Base-by-base conservation (phyloP, 2,329 filamentous ascomycete species). In the Clarireedia monteithiana region DNA sequence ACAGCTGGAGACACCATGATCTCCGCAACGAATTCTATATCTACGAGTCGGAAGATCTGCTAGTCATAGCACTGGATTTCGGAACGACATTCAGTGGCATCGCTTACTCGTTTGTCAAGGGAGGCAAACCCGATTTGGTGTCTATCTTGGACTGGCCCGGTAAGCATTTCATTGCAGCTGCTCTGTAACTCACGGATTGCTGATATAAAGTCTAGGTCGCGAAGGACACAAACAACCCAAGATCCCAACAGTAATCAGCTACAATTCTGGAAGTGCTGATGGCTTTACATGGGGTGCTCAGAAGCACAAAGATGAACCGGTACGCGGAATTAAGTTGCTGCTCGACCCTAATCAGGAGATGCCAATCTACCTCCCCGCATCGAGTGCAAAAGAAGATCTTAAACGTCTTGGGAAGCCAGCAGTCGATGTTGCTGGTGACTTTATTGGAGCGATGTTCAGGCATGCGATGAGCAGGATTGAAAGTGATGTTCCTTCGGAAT, bases 381-480 rank as follows among this genome's bases (percentile, higher is more conserved):
- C 48, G 1, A 58, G 20, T 10, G 45, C 49, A 2, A 54, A 58
- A 7, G 66, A 71, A 4, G 66, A 70, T 5, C 66, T 71, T 10
- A 26, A 72, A 74, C 50, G 66, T 68, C 50, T 71, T 75, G 23
- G 74, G 75, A 39, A 74, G 74, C 9, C 77, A 77, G 59, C 83
- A 75, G 60, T 72, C 79, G 12, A 73, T 70, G 7, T 76, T 72
- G 27, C 70, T 80, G 5, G 61, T 3, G 58, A 64, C n/a, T 66
- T 61, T 34, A 66, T 66, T 5, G 47, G 60, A 2, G 57, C 67
- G 4, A 65, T 70, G 68, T 73, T 76, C 23, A 34, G 59, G 10
- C 74, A 82, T 59, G 75, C 80, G 4, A 69, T 76, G 58, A 69
- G 71, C 48, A 70, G 72, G 0, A 65, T 82, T 15, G 68, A 73